Conservation (phyloP, 108 stramenopile species). For the Discostella stelligeroides region DNA sequence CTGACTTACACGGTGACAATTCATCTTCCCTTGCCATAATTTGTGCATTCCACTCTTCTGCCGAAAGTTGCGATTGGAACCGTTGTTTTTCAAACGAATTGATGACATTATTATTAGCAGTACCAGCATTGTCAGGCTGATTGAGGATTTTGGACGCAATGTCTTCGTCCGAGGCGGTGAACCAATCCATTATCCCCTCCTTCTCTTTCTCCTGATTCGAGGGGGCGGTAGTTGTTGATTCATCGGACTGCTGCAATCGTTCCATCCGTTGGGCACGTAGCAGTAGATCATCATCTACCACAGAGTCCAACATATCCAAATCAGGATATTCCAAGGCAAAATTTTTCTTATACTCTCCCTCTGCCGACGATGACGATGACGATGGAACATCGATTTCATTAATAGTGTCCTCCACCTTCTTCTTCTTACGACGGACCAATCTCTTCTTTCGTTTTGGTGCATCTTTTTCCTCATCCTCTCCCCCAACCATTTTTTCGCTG, state of each 20-base stretch:
- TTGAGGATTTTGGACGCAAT: slow-evolving; percentile 36
- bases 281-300: slow-evolving; percentile 38
- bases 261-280: slow-evolving; percentile 58
- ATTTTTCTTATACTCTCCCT: slow-evolving; percentile 14
- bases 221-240: slow-evolving; percentile 9
- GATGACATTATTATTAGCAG: slow-evolving; percentile 11
- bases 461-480: slow-evolving; percentile 22
- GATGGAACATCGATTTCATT: slow-evolving; percentile 8
- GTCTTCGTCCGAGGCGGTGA: slow-evolving; percentile 44
- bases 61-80: slow-evolving; percentile 74
- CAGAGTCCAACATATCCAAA: slow-evolving; percentile 43
- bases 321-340: slow-evolving; percentile 44
- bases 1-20: slow-evolving; percentile 53
- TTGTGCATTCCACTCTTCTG: slow-evolving; percentile 75
- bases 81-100: slow-evolving; percentile 51
- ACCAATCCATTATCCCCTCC: slow-evolving; percentile 39
- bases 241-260: slow-evolving; percentile 28
- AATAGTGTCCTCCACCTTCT: slow-evolving; percentile 32
- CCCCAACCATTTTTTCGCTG: slow-evolving; percentile 27
- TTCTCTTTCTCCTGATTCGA: slow-evolving; percentile 8
- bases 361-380: not conserved
- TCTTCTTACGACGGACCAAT: slow-evolving; percentile 26
- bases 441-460: slow-evolving; percentile 29
- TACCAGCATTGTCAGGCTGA: not conserved
- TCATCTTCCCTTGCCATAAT: slow-evolving; percentile 75